Conservation (phyloP, 2,329 filamentous ascomycete species). For the Tolypocladium pustulatum region DNA sequence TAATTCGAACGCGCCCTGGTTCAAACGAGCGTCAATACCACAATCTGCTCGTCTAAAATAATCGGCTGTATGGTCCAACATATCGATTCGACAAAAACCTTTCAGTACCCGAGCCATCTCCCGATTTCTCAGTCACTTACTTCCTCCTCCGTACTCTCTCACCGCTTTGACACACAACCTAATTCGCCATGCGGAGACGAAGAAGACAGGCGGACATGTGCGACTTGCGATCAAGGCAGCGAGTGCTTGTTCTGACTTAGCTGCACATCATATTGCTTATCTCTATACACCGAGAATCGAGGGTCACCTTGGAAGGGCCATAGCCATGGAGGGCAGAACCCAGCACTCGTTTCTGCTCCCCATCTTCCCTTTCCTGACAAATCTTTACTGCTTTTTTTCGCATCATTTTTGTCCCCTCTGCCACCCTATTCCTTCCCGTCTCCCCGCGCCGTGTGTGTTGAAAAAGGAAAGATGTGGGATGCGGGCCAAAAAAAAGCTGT, state of each 20-base stretch:
- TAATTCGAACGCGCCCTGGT: constrained; percentile 30
- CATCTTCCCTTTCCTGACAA: neutral
- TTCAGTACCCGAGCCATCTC: neutral
- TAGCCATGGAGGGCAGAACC: neutral
- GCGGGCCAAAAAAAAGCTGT: neutral
- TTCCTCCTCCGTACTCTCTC: neutral
- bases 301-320: neutral
- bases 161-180: neutral
- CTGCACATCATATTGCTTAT: neutral
- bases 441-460: neutral
- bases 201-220: neutral
- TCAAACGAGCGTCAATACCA: neutral
- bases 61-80: neutral
- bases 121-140: neutral
- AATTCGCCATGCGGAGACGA: neutral
- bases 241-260: neutral
- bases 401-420: neutral
- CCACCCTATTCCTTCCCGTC: neutral
- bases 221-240: neutral
- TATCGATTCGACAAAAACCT: neutral
- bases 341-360: neutral
- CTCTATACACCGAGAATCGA: neutral
- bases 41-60: neutral
- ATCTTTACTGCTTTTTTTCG: neutral
- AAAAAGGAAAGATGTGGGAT: neutral